These are phyloP conservation scores for Prunus mira DNA, from an alignment of 306 rosid species.

Conservation along the genomic window DNA sequence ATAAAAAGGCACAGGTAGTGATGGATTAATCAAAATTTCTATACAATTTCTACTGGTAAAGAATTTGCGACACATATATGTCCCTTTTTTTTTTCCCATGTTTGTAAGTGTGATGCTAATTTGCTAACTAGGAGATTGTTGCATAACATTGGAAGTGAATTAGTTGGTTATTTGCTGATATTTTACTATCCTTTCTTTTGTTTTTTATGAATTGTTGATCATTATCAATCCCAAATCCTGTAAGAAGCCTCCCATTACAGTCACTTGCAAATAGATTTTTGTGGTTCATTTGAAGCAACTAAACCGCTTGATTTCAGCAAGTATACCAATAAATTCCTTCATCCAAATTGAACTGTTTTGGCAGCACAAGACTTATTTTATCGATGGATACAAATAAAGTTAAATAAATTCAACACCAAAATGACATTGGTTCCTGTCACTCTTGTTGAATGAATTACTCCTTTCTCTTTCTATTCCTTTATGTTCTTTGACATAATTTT, in stretches of 20 bases:
- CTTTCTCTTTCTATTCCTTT: background rate
- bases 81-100: background rate
- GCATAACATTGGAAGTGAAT: background rate
- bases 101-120: background rate
- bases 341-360: background rate
- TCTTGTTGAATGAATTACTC: background rate
- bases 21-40: background rate
- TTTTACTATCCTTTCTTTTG: background rate
- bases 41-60: background rate
- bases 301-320: background rate
- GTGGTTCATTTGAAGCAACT: background rate
- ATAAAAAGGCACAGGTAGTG: background rate
- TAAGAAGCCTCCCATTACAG: background rate
- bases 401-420: background rate
- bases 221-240: background rate
- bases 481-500: background rate
- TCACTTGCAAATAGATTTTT: background rate
- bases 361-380: background rate
- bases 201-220: background rate
- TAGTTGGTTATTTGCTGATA: background rate
- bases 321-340: background rate
- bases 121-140: background rate
- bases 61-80: background rate
- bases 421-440: background rate
- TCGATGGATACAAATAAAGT: background rate